phyloP scores from a whole-genome alignment of 164 flowering plant genomes.

The Tetracentron sinense region DNA sequence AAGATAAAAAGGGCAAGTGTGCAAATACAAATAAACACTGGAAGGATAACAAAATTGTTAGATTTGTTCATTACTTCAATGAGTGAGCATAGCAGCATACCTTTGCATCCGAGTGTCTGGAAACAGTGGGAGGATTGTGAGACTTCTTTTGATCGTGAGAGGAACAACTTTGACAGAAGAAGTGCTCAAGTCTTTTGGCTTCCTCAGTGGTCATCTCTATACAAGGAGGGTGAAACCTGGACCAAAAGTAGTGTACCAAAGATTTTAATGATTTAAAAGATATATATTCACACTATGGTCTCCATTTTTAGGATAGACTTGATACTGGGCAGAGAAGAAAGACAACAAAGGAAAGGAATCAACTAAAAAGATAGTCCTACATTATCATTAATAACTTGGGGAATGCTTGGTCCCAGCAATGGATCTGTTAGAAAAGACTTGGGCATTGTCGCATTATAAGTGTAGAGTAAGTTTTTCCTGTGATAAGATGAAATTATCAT shows the following conservation, averaged over 20 bases:
- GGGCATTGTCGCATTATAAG: no score
- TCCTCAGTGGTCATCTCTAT: constrained; percentile 67
- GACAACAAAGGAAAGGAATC: no score
- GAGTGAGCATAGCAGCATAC: constrained; percentile 33
- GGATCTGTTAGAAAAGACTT: no score
- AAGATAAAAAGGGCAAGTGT: neutral
- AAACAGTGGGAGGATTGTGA: constrained; percentile 36
- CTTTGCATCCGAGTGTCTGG: constrained; percentile 55
- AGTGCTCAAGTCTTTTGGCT: constrained; percentile 65
- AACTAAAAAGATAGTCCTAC: no score
- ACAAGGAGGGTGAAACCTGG: constrained; percentile 84
- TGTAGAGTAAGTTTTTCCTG: no score
- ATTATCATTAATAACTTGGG: no score
- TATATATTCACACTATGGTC: neutral
- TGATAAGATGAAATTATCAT: no score
- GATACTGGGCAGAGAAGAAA: no score
- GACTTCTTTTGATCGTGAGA: constrained; percentile 55
- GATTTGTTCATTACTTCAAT: neutral
- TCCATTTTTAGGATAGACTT: neutral
- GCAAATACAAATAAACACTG: no score
- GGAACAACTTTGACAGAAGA: constrained; percentile 65
- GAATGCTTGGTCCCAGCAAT: no score
- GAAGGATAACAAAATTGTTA: neutral
- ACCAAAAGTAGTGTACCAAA: constrained; percentile 22
- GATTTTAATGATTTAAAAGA: neutral